phyloP scores from a whole-genome alignment of 345 rosid genomes.

The Lepidium africanum region DNA sequence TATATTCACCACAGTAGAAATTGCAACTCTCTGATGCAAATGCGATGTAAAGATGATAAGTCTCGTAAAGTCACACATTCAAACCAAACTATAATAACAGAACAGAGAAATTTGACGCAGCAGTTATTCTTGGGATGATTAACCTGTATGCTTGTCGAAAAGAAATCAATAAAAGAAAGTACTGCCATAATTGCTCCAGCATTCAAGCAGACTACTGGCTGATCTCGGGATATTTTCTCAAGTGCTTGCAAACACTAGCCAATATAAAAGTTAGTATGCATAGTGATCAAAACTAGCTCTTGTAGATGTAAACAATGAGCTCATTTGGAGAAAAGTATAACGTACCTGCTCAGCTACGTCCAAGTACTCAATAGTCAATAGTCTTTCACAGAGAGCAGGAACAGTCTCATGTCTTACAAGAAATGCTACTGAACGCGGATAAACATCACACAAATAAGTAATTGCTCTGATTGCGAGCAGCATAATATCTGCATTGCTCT shows the following conservation, averaged over 20 bases:
- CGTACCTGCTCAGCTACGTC: conserved; percentile 96
- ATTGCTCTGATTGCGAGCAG: conserved; percentile 76
- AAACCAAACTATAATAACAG: background rate
- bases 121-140: background rate
- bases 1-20: conserved; percentile 81
- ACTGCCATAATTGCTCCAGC: conserved; percentile 92
- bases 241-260: conserved; percentile 92
- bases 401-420: conserved; percentile 77
- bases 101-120: background rate
- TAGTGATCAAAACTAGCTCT: background rate
- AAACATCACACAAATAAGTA: conserved; percentile 86
- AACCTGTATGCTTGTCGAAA: conserved; percentile 87
- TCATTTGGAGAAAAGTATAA: background rate
- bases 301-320: background rate
- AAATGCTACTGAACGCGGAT: conserved; percentile 59
- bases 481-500: conserved; percentile 62
- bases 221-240: conserved; percentile 87
- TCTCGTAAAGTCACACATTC: background rate
- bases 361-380: conserved; percentile 68
- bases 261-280: conserved; percentile 3
- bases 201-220: conserved; percentile 78
- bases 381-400: conserved; percentile 75
- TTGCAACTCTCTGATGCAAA: conserved; percentile 73
- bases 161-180: conserved; percentile 71
- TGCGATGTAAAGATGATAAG: conserved; percentile 5